A percentile compares a stretch with the other conserved stretches of the same genome.
Evolutionary conservation across 2,329 filamentous ascomycete genomes (phyloP).

Genomic region (Colletotrichum orbiculare): DNA sequence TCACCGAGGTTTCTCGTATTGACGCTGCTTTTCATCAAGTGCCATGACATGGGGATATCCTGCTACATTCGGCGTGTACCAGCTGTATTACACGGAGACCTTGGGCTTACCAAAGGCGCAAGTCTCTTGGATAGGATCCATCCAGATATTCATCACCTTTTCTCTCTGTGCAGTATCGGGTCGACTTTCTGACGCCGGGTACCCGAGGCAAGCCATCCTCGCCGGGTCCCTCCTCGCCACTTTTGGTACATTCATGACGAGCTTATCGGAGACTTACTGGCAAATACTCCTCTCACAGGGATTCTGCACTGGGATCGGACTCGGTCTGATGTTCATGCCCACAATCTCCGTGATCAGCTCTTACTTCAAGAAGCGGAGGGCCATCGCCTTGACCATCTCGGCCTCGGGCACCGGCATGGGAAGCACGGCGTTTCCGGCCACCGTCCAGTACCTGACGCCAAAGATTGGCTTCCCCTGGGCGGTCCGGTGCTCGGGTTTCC

Average conservation of each 20-base stretch:
- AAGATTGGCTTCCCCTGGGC: constrained; percentile 73
- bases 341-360: constrained; percentile 66
- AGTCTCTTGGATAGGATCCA: constrained; percentile 61
- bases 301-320: constrained; percentile 66
- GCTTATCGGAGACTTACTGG: constrained; percentile 55
- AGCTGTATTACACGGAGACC: constrained; percentile 49
- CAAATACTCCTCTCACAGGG: constrained; percentile 65
- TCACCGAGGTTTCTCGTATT: neutral
- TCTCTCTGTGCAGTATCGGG: constrained; percentile 55
- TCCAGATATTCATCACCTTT: constrained; percentile 57
- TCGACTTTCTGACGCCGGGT: constrained; percentile 54
- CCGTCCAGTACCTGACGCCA: constrained; percentile 66
- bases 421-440: constrained; percentile 71
- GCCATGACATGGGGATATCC: constrained; percentile 10
- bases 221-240: constrained; percentile 55
- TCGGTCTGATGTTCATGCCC: constrained; percentile 65
- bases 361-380: constrained; percentile 70
- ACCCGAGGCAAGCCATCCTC: constrained; percentile 47
- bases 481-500: constrained; percentile 69
- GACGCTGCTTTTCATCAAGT: neutral
- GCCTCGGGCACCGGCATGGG: constrained; percentile 71
- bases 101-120: constrained; percentile 48
- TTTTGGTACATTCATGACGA: constrained; percentile 58
- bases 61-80: constrained; percentile 49
- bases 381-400: constrained; percentile 68